These are phyloP conservation scores for Phytopythium aichiense DNA, from an alignment of 352 stramenopile genomes.

Conservation along the genomic window DNA sequence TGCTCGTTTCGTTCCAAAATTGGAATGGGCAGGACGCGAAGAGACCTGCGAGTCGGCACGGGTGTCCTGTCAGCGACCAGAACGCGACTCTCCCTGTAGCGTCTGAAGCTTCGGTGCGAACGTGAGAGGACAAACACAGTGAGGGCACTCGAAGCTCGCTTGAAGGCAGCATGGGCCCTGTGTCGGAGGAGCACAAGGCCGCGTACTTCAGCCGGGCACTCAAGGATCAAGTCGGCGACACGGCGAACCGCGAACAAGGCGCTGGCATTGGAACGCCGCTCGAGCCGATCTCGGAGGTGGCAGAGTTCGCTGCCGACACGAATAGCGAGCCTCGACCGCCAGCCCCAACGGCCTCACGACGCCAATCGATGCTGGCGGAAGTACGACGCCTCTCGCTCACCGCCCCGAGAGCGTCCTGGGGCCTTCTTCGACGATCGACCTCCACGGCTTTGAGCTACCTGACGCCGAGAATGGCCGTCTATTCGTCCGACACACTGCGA, in stretches of 20 bases:
- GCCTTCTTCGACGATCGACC: neutral
- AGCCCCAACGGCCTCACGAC: neutral
- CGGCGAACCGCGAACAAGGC: neutral
- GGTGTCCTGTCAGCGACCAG: neutral
- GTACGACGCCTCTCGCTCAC: neutral
- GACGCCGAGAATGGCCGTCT: neutral
- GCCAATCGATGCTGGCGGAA: neutral
- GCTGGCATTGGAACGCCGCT: neutral
- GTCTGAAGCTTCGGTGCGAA: neutral
- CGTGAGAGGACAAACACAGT: neutral
- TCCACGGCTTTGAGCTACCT: neutral
- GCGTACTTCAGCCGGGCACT: constrained; percentile 1
- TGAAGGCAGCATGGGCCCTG: constrained; percentile 5
- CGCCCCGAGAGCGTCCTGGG: constrained; percentile 1
- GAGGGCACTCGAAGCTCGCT: neutral
- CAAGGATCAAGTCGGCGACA: neutral
- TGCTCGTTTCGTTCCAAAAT: neutral
- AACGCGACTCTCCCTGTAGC: neutral
- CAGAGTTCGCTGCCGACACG: neutral
- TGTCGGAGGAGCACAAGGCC: constrained; percentile 16
- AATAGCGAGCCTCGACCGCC: neutral
- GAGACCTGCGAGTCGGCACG: neutral
- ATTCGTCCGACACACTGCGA: constrained; percentile 18
- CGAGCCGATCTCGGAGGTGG: neutral
- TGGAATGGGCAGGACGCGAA: neutral